Base-by-base conservation (phyloP, 768 basidiomycete species). In the Pulveroboletus sp. region DNA sequence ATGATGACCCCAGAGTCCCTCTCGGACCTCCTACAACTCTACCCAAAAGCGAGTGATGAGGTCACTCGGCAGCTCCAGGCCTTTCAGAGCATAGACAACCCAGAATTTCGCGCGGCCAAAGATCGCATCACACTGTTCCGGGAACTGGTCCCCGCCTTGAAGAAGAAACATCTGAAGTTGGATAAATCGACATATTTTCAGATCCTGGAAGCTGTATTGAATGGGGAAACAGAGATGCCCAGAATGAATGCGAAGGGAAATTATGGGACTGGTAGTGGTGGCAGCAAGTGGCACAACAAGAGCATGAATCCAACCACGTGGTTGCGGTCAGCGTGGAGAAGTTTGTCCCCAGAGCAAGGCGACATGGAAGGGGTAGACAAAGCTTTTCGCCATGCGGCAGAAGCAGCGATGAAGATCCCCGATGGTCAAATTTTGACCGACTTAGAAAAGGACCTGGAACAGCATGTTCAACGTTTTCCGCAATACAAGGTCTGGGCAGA, bases 1-100 rank as follows among this genome's bases (percentile, higher is more conserved):
- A n/a, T n/a, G n/a, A n/a, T n/a, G n/a, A n/a, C n/a, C n/a, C 13
- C 32, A 59, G 66, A 51, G 20, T 46, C 43, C 1, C 47, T 67
- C 20, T 43, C 38, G 0, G 9, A 50, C 3, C 1, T 56, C 17
- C 8, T 59, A 0, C 0, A 11, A 8, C 26, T 36, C 5, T 55
- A 57, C 47, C 64, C 67, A 0, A 56, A 29, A 23, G 63, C 59
- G 8, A 35, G 2, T 1, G 36, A 58, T 0, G 23, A 38, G 4
- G 41, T 53, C 1, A 10, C 5, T 2, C 43, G 22, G 2, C 48
- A 53, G 2, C 16, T 61, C 24, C 20, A 44, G 16, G 27, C 38
- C 2, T 40, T 56, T 10, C 23, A 22, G 9, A 24, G 3, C 1
- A 65, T 67, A 3, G 2, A 26, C 6, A 20, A 53, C 19, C 11